Evolutionary conservation across 2,329 filamentous ascomycete genomes (phyloP), one percentile per base, ranked within the genome.

Genomic region (Didymella arachidicola): DNA sequence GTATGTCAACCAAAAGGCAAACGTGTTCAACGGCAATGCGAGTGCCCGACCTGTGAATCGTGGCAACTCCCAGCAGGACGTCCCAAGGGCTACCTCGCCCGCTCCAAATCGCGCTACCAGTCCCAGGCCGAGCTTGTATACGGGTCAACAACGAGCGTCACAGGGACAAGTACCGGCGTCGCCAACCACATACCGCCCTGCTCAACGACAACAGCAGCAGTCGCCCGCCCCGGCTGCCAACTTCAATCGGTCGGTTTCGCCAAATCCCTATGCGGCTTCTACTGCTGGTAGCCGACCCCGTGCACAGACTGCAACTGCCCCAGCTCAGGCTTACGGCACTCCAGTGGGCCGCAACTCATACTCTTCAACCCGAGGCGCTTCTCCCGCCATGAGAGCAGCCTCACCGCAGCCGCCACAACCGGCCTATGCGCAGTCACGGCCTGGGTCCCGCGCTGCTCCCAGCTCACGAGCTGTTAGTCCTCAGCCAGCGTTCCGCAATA

Each of bases 1-100:
- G 77, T 97, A 94, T 71, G 87, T 90, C 22, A 87, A 88, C 44
- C 91, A 97, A 76, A 92, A 91, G 2, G 86, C 92, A 42, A 92
- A 85, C 70, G 89, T 97, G 81, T 95, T 96, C 76, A 80, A 79
- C 52, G 68, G 69, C 4, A 62, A 65, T 73, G 55, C 80, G 79
- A 59, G 59, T 38, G 83, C 88, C 25, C 83, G 87, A 12, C 83
- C 87, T 3, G 79, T 81, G 12, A 88, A 86, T 5, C 81, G 89
- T 56, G 84, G 79, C 14, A 55, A 46, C 61, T 85, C 69, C 49
- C 70, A 69, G 29, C 72, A 76, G 55, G 81, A 83, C 26, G 68
- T 76, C 32, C 77, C 79, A 22, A 79, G 83, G 38, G 79, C 81
- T 16, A 76, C 85, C 6, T 94, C 91, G 7, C 92, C 92, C 29